Conservation (phyloP, 768 basidiomycete genomes). For the Trametopsis cervina region DNA sequence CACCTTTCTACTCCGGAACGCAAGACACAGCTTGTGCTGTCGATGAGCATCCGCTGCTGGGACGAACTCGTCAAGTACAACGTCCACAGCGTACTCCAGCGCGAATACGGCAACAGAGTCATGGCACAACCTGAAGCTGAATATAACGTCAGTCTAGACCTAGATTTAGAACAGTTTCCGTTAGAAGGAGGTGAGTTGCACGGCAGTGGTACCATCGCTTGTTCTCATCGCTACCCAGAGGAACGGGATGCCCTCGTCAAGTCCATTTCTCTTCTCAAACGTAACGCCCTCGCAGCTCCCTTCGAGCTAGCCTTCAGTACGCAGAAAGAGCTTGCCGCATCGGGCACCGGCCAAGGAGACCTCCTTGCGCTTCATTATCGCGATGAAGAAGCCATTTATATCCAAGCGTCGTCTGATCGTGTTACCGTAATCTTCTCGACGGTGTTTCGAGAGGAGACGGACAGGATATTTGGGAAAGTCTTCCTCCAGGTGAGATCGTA, state of each 20-base stretch:
- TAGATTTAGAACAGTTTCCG: slow-evolving; percentile 85
- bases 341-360: slow-evolving; percentile 62
- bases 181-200: slow-evolving; percentile 62
- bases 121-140: slow-evolving; percentile 69
- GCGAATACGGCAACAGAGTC: slow-evolving; percentile 78
- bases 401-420: slow-evolving; percentile 88
- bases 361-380: slow-evolving; percentile 93
- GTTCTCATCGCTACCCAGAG: slow-evolving; percentile 41
- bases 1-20: slow-evolving; percentile 84
- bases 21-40: slow-evolving; percentile 74
- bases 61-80: slow-evolving; percentile 86
- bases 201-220: slow-evolving; percentile 17
- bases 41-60: slow-evolving; percentile 98
- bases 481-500: slow-evolving; percentile 73
- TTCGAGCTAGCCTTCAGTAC: slow-evolving; percentile 84
- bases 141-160: slow-evolving; percentile 80
- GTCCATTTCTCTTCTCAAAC: slow-evolving; percentile 81
- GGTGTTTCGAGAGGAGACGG: slow-evolving; percentile 94
- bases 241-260: slow-evolving; percentile 72
- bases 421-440: slow-evolving; percentile 98
- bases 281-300: slow-evolving; percentile 90
- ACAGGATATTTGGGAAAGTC: slow-evolving; percentile 95
- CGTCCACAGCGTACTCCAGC: slow-evolving; percentile 66
- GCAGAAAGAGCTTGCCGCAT: slow-evolving; percentile 79
- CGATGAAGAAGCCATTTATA: slow-evolving; percentile 94